A percentile compares a stretch with the other conserved stretches of the same genome.
Conservation (phyloP, 306 rosid species). For the Lagenaria siceraria region DNA sequence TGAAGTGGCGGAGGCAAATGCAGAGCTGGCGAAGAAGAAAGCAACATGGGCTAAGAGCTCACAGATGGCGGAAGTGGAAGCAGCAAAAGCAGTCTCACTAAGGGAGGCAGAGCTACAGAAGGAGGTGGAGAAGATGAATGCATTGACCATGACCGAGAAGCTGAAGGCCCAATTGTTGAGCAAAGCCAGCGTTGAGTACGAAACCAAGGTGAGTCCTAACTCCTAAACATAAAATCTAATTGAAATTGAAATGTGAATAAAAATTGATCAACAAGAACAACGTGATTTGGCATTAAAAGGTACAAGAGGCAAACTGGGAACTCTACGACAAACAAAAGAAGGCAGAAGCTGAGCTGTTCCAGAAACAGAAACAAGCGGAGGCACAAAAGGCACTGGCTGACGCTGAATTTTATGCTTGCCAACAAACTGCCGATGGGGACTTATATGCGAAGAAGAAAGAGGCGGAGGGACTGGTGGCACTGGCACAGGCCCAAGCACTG, state of each 20-base stretch:
- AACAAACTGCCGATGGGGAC: slow-evolving; percentile 13
- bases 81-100: slow-evolving; percentile 19
- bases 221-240: neutral
- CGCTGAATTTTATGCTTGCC: slow-evolving; percentile 11
- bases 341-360: slow-evolving; percentile 14
- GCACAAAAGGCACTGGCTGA: slow-evolving; percentile 15
- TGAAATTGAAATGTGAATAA: neutral
- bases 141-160: slow-evolving; percentile 19
- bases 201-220: slow-evolving; percentile 11
- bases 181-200: slow-evolving; percentile 24
- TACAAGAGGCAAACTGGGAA: slow-evolving; percentile 23
- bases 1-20: slow-evolving; percentile 19
- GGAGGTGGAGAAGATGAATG: slow-evolving; percentile 25
- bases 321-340: slow-evolving; percentile 19
- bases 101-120: slow-evolving; percentile 18
- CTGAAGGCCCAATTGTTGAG: slow-evolving; percentile 26
- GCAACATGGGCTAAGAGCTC: slow-evolving; percentile 9
- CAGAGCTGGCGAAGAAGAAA: slow-evolving; percentile 22
- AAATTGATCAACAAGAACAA: neutral
- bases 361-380: slow-evolving; percentile 15
- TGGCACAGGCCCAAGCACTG: slow-evolving; percentile 16
- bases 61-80: slow-evolving; percentile 22
- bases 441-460: slow-evolving; percentile 24
- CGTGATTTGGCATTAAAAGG: slow-evolving; percentile 1
- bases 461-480: slow-evolving; percentile 20